A percentile compares a stretch with the other conserved stretches of the same genome.
Evolutionary conservation across 2,329 filamentous ascomycete species (phyloP).

Genomic region (Arthrobotrys sphaeroides): DNA sequence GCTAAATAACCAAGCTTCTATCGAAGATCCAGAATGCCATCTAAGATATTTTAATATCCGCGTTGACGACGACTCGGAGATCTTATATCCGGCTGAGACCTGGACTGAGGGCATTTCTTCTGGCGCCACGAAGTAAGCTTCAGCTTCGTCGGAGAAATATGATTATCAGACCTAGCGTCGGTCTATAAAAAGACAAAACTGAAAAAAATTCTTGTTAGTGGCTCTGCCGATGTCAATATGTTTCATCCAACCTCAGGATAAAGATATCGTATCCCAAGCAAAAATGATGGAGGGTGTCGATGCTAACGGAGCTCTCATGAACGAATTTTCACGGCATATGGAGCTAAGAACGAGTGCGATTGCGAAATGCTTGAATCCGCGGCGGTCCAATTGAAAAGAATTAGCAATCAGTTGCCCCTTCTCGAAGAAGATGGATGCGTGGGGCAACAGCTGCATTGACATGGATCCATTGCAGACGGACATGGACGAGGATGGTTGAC

Average conservation of each 20-base stretch:
- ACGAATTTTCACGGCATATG: slow-evolving; percentile 53
- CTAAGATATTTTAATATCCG: slow-evolving; percentile 7
- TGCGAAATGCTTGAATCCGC: slow-evolving; percentile 31
- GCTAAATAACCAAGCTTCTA: slow-evolving; percentile 14
- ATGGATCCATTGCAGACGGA: slow-evolving; percentile 37
- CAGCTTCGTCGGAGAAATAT: slow-evolving; percentile 22
- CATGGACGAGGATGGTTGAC: slow-evolving; percentile 28
- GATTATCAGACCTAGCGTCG: slow-evolving; percentile 3
- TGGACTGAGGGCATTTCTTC: background rate
- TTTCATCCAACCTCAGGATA: slow-evolving; percentile 22
- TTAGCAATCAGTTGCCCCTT: slow-evolving; percentile 47
- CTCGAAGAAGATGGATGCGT: slow-evolving; percentile 46
- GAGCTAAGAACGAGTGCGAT: slow-evolving; percentile 30
- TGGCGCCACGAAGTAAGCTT: background rate
- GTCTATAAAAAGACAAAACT: background rate
- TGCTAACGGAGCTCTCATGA: slow-evolving; percentile 52
- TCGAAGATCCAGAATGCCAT: slow-evolving; percentile 27
- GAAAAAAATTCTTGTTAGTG: background rate
- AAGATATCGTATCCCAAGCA: slow-evolving; percentile 6
- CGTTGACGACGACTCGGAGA: background rate
- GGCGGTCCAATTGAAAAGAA: slow-evolving; percentile 48
- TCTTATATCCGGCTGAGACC: slow-evolving; percentile 11
- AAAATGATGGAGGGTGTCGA: slow-evolving; percentile 22
- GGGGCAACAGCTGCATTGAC: slow-evolving; percentile 50
- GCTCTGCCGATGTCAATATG: background rate